Percentiles rank a stretch among this genome's conserved stretches.
phyloP scores from a whole-genome alignment of 805 yeast genomes.

The Ogataea sp. region DNA sequence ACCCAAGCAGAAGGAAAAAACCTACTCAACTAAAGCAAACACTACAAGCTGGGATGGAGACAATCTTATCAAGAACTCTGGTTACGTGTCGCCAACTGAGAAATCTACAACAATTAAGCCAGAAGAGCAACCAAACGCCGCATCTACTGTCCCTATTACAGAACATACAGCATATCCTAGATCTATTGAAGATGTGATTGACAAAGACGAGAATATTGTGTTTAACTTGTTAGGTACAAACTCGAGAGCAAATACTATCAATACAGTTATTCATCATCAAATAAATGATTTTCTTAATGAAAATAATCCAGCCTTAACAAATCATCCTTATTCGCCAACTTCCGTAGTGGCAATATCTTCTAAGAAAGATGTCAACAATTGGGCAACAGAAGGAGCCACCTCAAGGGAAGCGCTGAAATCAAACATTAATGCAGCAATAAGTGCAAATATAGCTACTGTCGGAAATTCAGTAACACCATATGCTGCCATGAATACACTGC shows the following conservation, averaged over 20 bases:
- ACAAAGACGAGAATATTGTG: neutral
- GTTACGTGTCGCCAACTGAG: neutral
- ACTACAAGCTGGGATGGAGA: neutral
- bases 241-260: slow-evolving; percentile 2
- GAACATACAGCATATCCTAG: too few relatives aligned
- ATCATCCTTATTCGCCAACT: slow-evolving; percentile 8
- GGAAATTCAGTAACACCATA: too few relatives aligned
- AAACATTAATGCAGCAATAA: too few relatives aligned
- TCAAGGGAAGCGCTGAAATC: neutral
- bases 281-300: neutral
- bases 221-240: neutral
- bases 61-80: neutral
- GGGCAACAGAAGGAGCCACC: slow-evolving; percentile 5
- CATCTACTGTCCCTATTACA: too few relatives aligned
- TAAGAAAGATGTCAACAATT: slow-evolving; percentile 10
- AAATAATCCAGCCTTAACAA: neutral
- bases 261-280: slow-evolving; percentile 1
- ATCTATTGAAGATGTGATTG: neutral
- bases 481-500: too few relatives aligned
- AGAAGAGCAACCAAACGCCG: too few relatives aligned
- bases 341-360: slow-evolving; percentile 13
- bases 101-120: neutral
- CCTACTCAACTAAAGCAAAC: neutral
- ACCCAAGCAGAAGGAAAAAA: neutral
- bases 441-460: too few relatives aligned